phyloP scores from a whole-genome alignment of 768 basidiomycete species.

The Leucocoprinus leucothites region DNA sequence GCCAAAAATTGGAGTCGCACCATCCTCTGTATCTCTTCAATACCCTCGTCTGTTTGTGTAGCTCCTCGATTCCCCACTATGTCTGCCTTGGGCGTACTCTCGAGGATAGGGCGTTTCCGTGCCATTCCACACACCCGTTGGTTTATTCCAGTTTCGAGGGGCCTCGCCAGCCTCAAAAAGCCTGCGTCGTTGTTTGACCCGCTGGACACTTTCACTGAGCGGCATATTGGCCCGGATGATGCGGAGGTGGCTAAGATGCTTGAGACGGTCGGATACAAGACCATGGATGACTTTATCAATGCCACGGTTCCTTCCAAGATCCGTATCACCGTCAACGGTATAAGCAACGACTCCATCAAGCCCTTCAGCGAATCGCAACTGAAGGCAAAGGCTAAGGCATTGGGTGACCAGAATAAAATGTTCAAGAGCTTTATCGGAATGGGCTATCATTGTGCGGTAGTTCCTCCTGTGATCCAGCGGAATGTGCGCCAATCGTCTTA shows the following conservation, averaged over 20 bases:
- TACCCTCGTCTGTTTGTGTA: constrained; percentile 12
- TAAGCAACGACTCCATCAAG: constrained; percentile 68
- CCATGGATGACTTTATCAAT: constrained; percentile 84
- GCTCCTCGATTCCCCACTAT: constrained; percentile 20
- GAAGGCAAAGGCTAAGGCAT: constrained; percentile 63
- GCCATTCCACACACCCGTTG: constrained; percentile 18
- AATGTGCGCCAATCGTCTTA: constrained; percentile 49
- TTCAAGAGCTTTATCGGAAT: constrained; percentile 96
- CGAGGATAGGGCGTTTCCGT: constrained; percentile 23
- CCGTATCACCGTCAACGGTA: constrained; percentile 55
- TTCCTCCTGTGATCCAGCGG: constrained; percentile 92
- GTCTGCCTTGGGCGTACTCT: constrained; percentile 30
- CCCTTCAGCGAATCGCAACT: constrained; percentile 87
- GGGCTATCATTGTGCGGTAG: constrained; percentile 95
- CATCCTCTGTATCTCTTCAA: constrained; percentile 20
- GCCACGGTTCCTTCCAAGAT: constrained; percentile 83
- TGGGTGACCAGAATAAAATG: constrained; percentile 76
- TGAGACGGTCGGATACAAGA: constrained; percentile 72
- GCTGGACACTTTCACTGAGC: constrained; percentile 84
- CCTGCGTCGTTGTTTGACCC: constrained; percentile 72
- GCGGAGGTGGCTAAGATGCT: constrained; percentile 85
- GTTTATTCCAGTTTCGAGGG: constrained; percentile 24
- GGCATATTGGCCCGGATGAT: constrained; percentile 91
- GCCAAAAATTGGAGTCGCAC: constrained; percentile 16
- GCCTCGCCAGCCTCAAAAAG: constrained; percentile 60